Evolutionary conservation across 2,329 filamentous ascomycete species (phyloP).

Genomic region (Aureobasidium namibiae): DNA sequence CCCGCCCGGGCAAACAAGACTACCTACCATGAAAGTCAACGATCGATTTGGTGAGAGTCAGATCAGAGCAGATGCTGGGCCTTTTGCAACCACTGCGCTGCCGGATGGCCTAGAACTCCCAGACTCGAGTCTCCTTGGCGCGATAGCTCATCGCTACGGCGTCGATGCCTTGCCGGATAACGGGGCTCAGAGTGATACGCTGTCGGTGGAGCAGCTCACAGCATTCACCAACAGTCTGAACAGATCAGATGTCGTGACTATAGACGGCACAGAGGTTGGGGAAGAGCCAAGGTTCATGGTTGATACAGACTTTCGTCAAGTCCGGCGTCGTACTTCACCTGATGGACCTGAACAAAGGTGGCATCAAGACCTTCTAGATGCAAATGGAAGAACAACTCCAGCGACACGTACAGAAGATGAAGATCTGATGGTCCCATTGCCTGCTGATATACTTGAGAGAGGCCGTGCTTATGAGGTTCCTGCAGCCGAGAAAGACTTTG

Average conservation of each 20-base stretch:
- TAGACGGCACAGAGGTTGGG: neutral
- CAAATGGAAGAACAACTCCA: neutral
- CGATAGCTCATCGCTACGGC: neutral
- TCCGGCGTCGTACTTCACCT: neutral
- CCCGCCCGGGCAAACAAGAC: slow-evolving; percentile 22
- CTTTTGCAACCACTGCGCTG: slow-evolving; percentile 7
- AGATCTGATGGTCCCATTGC: slow-evolving; percentile 38
- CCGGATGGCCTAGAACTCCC: slow-evolving; percentile 8
- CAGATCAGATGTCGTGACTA: neutral
- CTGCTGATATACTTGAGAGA: slow-evolving; percentile 60
- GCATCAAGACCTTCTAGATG: slow-evolving; percentile 44
- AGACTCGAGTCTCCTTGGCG: neutral
- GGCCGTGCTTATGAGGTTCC: slow-evolving; percentile 75
- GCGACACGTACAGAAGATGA: neutral
- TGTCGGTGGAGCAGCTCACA: neutral
- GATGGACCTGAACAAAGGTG: slow-evolving; percentile 53
- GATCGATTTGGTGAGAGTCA: slow-evolving; percentile 26
- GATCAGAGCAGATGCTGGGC: slow-evolving; percentile 7
- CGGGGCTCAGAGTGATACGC: neutral
- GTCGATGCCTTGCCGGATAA: slow-evolving; percentile 29
- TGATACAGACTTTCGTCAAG: neutral
- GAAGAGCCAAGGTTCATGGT: neutral
- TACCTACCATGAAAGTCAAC: slow-evolving; percentile 24
- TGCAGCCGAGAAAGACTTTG: slow-evolving; percentile 71
- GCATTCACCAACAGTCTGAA: neutral